These are phyloP conservation scores for Porodaedalea pini DNA, from an alignment of 1,284 basidiomycete species.

Conservation along the genomic window DNA sequence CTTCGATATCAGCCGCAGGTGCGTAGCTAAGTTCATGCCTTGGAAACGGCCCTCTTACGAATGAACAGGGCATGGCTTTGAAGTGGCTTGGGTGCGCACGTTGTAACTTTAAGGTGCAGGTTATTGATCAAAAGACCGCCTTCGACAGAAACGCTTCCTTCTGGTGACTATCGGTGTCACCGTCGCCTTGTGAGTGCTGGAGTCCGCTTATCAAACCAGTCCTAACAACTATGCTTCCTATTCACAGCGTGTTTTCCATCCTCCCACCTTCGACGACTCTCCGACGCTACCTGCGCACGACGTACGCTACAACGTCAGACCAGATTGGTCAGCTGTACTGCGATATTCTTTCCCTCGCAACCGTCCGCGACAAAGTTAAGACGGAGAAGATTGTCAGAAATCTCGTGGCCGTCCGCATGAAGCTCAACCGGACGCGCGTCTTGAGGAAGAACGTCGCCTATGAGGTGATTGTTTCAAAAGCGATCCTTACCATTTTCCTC, in stretches of 20 bases:
- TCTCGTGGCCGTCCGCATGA: conserved; percentile 60
- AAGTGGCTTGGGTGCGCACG: conserved; percentile 58
- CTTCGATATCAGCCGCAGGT: conserved; percentile 45
- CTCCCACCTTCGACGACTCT: conserved; percentile 70
- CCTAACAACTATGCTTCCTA: neutral
- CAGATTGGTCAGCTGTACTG: conserved; percentile 68
- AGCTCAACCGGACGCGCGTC: conserved; percentile 54
- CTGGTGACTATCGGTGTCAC: conserved; percentile 59
- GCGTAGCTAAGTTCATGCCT: too few relatives aligned
- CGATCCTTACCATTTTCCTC: too few relatives aligned
- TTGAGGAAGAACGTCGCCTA: conserved; percentile 60
- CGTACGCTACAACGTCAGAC: conserved; percentile 56
- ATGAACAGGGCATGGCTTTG: too few relatives aligned
- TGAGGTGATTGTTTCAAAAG: too few relatives aligned
- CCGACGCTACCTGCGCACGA: conserved; percentile 59
- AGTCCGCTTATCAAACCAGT: too few relatives aligned
- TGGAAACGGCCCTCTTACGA: too few relatives aligned
- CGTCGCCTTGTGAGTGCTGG: conserved; percentile 67
- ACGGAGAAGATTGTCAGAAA: conserved; percentile 52
- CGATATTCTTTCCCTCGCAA: conserved; percentile 62
- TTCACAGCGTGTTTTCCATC: conserved; percentile 57
- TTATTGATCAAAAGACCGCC: too few relatives aligned
- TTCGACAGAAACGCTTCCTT: conserved; percentile 53
- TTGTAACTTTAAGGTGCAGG: neutral
- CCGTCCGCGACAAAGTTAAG: conserved; percentile 44